Percentiles rank a stretch among this genome's conserved stretches.
Evolutionary conservation across 176 grass and related monocot species (phyloP).

Genomic region (Neostapfia colusana): DNA sequence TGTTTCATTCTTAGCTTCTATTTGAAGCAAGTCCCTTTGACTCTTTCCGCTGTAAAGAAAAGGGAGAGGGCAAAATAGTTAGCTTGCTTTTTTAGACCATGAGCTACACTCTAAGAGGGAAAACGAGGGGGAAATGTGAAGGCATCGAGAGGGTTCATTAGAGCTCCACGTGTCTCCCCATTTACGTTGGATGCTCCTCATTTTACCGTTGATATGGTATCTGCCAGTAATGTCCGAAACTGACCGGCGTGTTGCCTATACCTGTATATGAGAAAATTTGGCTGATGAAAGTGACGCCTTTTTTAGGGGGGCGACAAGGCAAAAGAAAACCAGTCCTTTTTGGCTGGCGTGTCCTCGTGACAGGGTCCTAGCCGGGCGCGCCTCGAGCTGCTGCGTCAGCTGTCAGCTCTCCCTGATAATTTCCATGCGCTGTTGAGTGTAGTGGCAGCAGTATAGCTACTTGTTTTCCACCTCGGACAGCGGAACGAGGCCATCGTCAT

Average conservation of each 20-base stretch:
- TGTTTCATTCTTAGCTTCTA: constrained; percentile 42
- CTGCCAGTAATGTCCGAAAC: constrained; percentile 5
- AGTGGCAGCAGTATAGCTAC: not conserved
- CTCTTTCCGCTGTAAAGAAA: constrained; percentile 43
- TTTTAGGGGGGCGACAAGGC: not conserved
- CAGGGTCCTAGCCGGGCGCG: not conserved
- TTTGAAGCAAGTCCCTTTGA: constrained; percentile 37
- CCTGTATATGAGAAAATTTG: constrained; percentile 6
- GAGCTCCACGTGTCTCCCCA: constrained; percentile 15
- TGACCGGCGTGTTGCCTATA: constrained; percentile 7
- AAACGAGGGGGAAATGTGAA: not conserved
- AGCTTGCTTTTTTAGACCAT: constrained; percentile 24
- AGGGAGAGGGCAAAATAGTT: constrained; percentile 14
- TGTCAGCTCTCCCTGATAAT: not conserved
- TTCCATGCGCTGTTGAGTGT: constrained; percentile 2
- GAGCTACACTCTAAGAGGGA: not conserved
- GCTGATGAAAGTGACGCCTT: constrained; percentile 21
- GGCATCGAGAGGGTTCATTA: not conserved
- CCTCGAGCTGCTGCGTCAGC: not conserved
- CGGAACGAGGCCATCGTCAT: not conserved
- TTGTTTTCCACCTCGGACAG: constrained; percentile 28
- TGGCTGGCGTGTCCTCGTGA: not conserved
- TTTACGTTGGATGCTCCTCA: not conserved
- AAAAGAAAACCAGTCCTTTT: not conserved
- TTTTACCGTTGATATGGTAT: constrained; percentile 1